A percentile compares a stretch with the other conserved stretches of the same genome.
Conservation (phyloP, 2,329 filamentous ascomycete species). For the Ustulina deusta region DNA sequence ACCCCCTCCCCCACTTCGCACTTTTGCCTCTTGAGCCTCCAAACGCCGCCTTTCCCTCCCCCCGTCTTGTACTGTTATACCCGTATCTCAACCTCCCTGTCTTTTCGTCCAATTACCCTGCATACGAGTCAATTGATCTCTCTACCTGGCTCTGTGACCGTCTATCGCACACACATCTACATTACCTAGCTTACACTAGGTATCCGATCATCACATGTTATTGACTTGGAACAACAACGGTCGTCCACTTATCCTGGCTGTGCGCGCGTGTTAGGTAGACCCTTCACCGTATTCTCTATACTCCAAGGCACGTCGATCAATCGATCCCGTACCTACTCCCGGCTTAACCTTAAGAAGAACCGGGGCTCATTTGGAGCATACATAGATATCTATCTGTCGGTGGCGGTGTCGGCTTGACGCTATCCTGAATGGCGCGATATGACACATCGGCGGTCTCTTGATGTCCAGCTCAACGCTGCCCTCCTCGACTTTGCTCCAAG, state of each 20-base stretch:
- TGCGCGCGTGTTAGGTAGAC: neutral
- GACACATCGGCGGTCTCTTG: slow-evolving; percentile 31
- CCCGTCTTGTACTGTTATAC: neutral
- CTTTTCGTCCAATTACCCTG: neutral
- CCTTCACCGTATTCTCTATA: slow-evolving; percentile 1
- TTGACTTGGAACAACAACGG: neutral
- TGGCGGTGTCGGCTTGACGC: slow-evolving; percentile 8
- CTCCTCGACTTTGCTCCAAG: slow-evolving; percentile 45
- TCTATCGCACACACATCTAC: neutral
- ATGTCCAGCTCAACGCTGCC: slow-evolving; percentile 43
- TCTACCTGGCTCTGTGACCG: neutral
- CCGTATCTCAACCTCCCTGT: neutral
- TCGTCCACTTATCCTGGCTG: neutral
- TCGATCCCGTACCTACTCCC: neutral
- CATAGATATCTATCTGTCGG: neutral
- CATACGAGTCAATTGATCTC: neutral
- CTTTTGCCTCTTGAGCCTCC: slow-evolving; percentile 28
- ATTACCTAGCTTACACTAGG: neutral
- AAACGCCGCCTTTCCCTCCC: slow-evolving; percentile 5
- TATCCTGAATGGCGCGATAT: slow-evolving; percentile 39
- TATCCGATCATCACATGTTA: neutral
- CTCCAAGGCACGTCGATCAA: neutral
- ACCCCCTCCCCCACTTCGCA: neutral
- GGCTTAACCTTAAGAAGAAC: neutral
- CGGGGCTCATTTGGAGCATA: neutral